A percentile compares a stretch with the other conserved stretches of the same genome.
These are phyloP conservation scores for Hyaloscypha finlandica DNA, from an alignment of 495 filamentous ascomycete species.

Conservation along the genomic window DNA sequence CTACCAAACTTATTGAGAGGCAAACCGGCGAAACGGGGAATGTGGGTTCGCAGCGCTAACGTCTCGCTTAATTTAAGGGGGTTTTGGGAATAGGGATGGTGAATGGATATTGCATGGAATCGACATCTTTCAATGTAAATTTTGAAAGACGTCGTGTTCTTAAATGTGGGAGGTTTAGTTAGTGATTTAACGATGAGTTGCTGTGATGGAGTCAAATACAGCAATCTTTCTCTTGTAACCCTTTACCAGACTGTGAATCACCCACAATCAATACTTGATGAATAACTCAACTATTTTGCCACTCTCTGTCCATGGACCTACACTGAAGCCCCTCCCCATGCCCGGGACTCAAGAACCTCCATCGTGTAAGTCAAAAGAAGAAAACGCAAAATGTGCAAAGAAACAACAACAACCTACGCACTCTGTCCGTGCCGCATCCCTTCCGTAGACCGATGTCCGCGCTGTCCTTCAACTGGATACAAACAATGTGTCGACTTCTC, in stretches of 20 bases:
- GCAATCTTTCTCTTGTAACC: neutral
- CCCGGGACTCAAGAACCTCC: neutral
- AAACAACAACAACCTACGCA: conserved; percentile 2
- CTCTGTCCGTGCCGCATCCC: neutral
- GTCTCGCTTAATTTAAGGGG: too few relatives aligned
- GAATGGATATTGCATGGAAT: too few relatives aligned
- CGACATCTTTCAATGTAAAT: too few relatives aligned
- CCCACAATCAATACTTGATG: too few relatives aligned
- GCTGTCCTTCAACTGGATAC: neutral
- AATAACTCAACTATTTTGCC: too few relatives aligned
- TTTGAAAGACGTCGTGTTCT: neutral
- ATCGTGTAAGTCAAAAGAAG: neutral
- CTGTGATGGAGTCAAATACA: neutral
- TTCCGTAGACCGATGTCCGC: neutral
- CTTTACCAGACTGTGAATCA: neutral
- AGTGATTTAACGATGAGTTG: neutral
- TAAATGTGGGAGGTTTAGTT: neutral
- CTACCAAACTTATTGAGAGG: too few relatives aligned
- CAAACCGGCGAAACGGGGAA: too few relatives aligned
- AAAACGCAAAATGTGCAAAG: conserved; percentile 3
- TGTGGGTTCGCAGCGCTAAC: too few relatives aligned
- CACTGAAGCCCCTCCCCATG: too few relatives aligned
- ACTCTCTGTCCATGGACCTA: too few relatives aligned
- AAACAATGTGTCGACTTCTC: neutral
- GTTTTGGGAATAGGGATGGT: too few relatives aligned